A percentile compares a stretch with the other conserved stretches of the same genome.
Evolutionary conservation across 192 early-diverging fungal genomes (phyloP).

Genomic region (Mortierella alpina): DNA sequence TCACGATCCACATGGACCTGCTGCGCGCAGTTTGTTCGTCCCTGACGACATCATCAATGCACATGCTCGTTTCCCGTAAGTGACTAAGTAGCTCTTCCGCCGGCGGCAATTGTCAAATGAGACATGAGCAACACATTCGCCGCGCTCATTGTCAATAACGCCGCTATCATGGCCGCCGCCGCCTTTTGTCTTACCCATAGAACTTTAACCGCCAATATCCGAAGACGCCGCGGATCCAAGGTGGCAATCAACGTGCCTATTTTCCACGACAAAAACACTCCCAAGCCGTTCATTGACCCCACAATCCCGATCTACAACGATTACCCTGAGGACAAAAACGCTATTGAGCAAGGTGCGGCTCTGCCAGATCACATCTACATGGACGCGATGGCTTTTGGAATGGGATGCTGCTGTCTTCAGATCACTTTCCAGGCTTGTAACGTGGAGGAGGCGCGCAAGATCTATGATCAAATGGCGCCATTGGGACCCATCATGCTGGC

Average conservation of each 20-base stretch:
- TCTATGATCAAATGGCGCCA: constrained; percentile 96
- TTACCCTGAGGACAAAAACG: constrained; percentile 77
- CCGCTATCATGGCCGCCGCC: not conserved
- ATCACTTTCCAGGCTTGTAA: constrained; percentile 97
- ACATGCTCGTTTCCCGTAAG: constrained; percentile 90
- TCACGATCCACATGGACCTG: constrained; percentile 73
- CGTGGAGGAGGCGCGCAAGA: constrained; percentile 88
- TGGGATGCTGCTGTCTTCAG: constrained; percentile 98
- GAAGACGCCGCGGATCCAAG: constrained; percentile 91
- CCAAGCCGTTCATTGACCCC: constrained; percentile 87
- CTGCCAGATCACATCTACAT: constrained; percentile 94
- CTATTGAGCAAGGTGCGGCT: constrained; percentile 80
- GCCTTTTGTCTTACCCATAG: constrained; percentile 21
- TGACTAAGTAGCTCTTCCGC: not conserved
- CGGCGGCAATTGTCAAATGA: no score
- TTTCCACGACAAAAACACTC: constrained; percentile 91
- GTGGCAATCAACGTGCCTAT: constrained; percentile 97
- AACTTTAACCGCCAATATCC: constrained; percentile 95
- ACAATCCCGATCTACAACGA: constrained; percentile 70
- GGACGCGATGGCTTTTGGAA: constrained; percentile 99
- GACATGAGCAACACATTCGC: no score
- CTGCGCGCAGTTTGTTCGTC: constrained; percentile 88
- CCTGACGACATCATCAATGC: constrained; percentile 95
- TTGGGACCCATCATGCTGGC: constrained; percentile 96
- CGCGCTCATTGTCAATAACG: not conserved